Evolutionary conservation across 768 basidiomycete genomes (phyloP).

Genomic region (Collybia sordida): DNA sequence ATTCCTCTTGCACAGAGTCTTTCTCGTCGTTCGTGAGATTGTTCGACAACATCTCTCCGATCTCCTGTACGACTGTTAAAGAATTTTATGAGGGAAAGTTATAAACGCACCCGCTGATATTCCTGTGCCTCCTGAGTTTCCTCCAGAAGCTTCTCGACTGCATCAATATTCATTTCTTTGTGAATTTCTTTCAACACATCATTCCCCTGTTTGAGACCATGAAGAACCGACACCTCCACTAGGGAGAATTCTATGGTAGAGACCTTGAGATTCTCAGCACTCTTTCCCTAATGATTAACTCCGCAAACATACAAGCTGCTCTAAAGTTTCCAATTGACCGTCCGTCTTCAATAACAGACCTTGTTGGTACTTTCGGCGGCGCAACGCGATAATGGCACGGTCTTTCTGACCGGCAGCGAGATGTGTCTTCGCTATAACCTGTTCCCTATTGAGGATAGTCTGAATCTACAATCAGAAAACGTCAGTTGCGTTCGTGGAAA

Average conservation of each 20-base stretch:
- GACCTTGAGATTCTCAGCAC: slow-evolving; percentile 53
- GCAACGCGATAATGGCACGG: slow-evolving; percentile 82
- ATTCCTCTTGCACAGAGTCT: slow-evolving; percentile 86
- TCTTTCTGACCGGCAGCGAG: slow-evolving; percentile 82
- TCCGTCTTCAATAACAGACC: slow-evolving; percentile 86
- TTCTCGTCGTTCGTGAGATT: slow-evolving; percentile 88
- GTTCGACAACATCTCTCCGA: slow-evolving; percentile 82
- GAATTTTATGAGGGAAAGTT: neutral
- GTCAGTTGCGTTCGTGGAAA: neutral
- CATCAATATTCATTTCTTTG: slow-evolving; percentile 88
- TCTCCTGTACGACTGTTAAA: slow-evolving; percentile 62
- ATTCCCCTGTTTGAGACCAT: slow-evolving; percentile 91
- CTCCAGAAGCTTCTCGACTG: slow-evolving; percentile 90
- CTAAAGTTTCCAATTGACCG: slow-evolving; percentile 81
- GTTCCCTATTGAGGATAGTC: slow-evolving; percentile 81
- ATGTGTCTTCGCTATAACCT: slow-evolving; percentile 84
- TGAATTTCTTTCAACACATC: slow-evolving; percentile 93
- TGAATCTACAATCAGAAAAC: slow-evolving; percentile 66
- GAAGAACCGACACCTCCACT: slow-evolving; percentile 88
- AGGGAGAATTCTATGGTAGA: slow-evolving; percentile 96
- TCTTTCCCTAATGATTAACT: neutral
- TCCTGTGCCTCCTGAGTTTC: slow-evolving; percentile 91
- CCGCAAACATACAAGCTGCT: slow-evolving; percentile 68
- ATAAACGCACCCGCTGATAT: slow-evolving; percentile 70
- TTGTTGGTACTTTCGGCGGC: slow-evolving; percentile 94